Conservation (phyloP, 2,329 filamentous ascomycete species). For the Zymoseptoria ardabiliae region DNA sequence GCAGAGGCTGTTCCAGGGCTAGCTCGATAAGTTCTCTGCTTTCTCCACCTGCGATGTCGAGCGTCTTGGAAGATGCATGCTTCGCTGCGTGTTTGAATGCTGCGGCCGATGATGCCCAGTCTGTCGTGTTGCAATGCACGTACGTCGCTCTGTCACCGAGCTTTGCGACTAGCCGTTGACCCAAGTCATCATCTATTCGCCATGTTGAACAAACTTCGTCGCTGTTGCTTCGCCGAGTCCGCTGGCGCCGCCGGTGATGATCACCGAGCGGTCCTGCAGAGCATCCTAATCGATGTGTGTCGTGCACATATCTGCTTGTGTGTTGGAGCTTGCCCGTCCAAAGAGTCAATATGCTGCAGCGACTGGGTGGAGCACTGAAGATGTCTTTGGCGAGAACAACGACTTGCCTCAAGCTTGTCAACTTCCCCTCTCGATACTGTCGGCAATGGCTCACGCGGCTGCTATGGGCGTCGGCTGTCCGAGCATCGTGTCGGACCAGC, state of each 20-base stretch:
- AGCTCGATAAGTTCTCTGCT: constrained; percentile 6
- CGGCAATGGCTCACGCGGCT: neutral
- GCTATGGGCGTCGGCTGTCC: neutral
- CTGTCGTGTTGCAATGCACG: constrained; percentile 8
- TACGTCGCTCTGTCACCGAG: constrained; percentile 3
- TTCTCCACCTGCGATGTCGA: constrained; percentile 7
- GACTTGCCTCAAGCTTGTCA: neutral
- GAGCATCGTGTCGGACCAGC: neutral
- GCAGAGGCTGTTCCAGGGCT: constrained; percentile 4
- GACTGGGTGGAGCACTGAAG: no score
- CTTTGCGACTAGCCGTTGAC: constrained; percentile 2
- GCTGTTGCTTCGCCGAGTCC: constrained; percentile 7
- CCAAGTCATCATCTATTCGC: constrained; percentile 6
- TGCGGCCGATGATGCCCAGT: constrained; percentile 6
- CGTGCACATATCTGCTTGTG: neutral
- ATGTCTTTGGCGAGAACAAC: neutral
- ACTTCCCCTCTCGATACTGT: neutral
- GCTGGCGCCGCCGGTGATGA: constrained; percentile 10
- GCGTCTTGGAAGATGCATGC: constrained; percentile 4
- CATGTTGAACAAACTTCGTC: constrained; percentile 3
- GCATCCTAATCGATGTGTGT: constrained; percentile 2
- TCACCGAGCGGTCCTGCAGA: constrained; percentile 6
- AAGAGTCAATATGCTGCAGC: neutral
- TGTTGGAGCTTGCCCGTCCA: no score
- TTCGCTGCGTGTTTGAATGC: constrained; percentile 8